Evolutionary conservation across 1,284 basidiomycete species (phyloP).

Genomic region (Schizophyllum commune): DNA sequence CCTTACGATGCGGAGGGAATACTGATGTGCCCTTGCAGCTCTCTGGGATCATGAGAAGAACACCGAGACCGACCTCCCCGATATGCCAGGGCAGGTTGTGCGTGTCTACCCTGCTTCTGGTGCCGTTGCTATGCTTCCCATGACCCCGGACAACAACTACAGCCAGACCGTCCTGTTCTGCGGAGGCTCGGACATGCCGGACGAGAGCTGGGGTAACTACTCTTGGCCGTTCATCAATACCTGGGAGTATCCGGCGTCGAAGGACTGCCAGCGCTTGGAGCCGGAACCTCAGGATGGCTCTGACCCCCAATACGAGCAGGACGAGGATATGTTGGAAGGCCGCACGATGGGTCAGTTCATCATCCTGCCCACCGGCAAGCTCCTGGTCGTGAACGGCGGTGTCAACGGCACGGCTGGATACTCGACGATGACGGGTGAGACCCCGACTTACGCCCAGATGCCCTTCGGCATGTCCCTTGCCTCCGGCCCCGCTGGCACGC

Average conservation of each 20-base stretch:
- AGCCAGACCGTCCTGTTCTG: slow-evolving; percentile 83
- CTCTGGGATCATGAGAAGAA: slow-evolving; percentile 58
- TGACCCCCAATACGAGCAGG: slow-evolving; percentile 46
- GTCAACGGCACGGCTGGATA: slow-evolving; percentile 73
- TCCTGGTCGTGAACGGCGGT: slow-evolving; percentile 76
- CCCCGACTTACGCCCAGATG: slow-evolving; percentile 39
- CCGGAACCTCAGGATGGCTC: slow-evolving; percentile 70
- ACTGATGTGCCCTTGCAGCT: slow-evolving; percentile 29
- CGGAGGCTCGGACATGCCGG: slow-evolving; percentile 74
- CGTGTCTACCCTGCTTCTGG: slow-evolving; percentile 93
- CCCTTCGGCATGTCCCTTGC: slow-evolving; percentile 60
- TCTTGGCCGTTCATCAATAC: slow-evolving; percentile 61
- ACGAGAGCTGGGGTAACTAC: slow-evolving; percentile 66
- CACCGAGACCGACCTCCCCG: slow-evolving; percentile 50
- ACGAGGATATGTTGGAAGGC: slow-evolving; percentile 70
- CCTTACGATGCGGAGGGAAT: no score
- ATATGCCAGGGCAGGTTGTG: slow-evolving; percentile 59
- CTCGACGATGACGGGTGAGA: slow-evolving; percentile 43
- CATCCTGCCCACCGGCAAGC: slow-evolving; percentile 66
- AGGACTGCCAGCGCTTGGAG: slow-evolving; percentile 66
- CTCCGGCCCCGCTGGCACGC: slow-evolving; percentile 58
- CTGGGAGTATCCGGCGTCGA: slow-evolving; percentile 55
- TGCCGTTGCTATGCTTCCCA: slow-evolving; percentile 83
- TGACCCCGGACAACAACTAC: slow-evolving; percentile 87
- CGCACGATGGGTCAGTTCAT: slow-evolving; percentile 88